Conservation (phyloP, 2,329 filamentous ascomycete species). For the Paraphaeosphaeria sporulosa region DNA sequence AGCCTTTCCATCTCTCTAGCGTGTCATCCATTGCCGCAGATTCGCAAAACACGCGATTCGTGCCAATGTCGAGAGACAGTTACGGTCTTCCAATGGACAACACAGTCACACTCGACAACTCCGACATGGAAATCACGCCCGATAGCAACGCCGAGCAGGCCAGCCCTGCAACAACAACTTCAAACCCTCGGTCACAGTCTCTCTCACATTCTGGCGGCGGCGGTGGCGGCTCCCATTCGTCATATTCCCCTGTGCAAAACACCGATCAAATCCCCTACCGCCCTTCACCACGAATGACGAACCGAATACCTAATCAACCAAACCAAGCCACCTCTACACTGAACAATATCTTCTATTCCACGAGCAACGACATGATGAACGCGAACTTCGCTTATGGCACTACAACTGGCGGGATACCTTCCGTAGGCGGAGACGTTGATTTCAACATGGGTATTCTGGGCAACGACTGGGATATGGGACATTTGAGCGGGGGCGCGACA, state of each 20-base stretch:
- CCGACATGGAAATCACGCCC: constrained; percentile 48
- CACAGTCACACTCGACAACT: constrained; percentile 31
- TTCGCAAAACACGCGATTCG: constrained; percentile 24
- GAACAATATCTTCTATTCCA: constrained; percentile 23
- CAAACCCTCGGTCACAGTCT: constrained; percentile 23
- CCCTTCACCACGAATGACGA: constrained; percentile 33
- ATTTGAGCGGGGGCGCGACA: constrained; percentile 25
- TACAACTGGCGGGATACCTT: not conserved
- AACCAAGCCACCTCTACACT: constrained; percentile 2
- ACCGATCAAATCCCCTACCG: constrained; percentile 40
- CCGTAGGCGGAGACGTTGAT: constrained; percentile 17
- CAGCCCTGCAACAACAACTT: constrained; percentile 42
- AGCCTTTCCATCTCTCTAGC: constrained; percentile 33
- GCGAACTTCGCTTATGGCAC: constrained; percentile 11
- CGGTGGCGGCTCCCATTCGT: constrained; percentile 38
- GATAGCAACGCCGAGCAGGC: constrained; percentile 38
- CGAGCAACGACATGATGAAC: constrained; percentile 24
- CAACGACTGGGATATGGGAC: constrained; percentile 45
- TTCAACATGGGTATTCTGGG: constrained; percentile 21
- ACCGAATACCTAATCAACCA: constrained; percentile 14
- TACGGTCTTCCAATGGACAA: constrained; percentile 24
- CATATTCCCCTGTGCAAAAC: constrained; percentile 42
- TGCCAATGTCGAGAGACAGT: constrained; percentile 12
- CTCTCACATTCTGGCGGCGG: constrained; percentile 36
- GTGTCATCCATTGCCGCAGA: constrained; percentile 34